Conservation (phyloP, 202 grass and related monocot species). For the Schoenoplectus tabernaemontani region DNA sequence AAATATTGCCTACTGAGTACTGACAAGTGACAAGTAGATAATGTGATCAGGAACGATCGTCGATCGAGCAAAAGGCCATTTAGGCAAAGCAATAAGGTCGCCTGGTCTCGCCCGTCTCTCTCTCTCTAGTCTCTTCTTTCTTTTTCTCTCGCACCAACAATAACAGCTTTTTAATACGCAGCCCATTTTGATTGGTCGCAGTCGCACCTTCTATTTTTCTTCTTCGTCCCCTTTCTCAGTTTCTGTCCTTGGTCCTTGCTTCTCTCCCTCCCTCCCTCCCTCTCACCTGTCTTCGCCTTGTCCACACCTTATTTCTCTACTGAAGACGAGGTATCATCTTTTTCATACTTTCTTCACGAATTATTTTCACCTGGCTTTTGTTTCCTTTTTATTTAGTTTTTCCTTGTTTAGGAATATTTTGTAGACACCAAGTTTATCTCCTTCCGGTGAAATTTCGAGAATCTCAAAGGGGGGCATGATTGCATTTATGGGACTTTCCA, state of each 20-base stretch:
- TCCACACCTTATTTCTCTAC: no score
- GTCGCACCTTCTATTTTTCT: neutral
- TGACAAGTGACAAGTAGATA: no score
- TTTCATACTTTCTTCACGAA: neutral
- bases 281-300: neutral
- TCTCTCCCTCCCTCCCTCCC: neutral
- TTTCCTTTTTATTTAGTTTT: neutral
- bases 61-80: no score
- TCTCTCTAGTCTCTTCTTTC: neutral
- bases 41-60: neutral
- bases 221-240: neutral
- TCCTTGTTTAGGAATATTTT: neutral
- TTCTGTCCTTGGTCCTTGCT: no score
- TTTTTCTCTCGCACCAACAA: neutral
- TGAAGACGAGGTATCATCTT: neutral
- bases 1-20: no score
- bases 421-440: neutral
- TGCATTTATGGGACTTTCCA: slow-evolving; percentile 9
- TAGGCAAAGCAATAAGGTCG: neutral
- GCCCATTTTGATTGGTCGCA: neutral
- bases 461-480: neutral
- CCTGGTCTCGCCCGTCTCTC: neutral
- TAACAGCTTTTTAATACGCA: neutral
- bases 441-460: neutral
- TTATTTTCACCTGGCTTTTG: neutral